Evolutionary conservation across 208 protist genomes (phyloP), one percentile per base, ranked within the genome.

Genomic region (Crithidia fasciculata): DNA sequence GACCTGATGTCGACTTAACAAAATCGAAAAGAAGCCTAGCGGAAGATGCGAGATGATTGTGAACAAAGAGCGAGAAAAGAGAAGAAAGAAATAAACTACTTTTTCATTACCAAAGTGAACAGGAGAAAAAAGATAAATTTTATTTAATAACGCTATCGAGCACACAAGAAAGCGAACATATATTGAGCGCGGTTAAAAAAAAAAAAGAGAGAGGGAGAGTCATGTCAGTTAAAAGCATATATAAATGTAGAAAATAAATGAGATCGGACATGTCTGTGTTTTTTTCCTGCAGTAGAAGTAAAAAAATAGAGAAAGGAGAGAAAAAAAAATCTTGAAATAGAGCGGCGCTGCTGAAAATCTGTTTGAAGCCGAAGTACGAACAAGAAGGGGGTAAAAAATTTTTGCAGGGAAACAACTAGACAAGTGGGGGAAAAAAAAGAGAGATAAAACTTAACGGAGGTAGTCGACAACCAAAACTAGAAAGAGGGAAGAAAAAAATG

Each of bases 311-410:
- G 37, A 53, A 50, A 47, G 58, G 28, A 45, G 39, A 67, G 61
- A 66, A 54, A 61, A 69, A 69, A 69, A 60, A 77, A 71, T 57
- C 44, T 52, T 55, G 67, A 61, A 43, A 37, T 12, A 56, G 49
- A 63, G 15, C 13, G 45, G 5, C 8, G 13, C 37, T 18, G 15
- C 39, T 37, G 8, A 44, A 18, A 28, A 8, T 41, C 0, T 18
- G 58, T 45, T 36, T 7, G 58, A 63, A 19, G 43, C 6, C 41
- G 37, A 15, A 43, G 28, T 28, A 28, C 28, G 28, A 36, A 50
- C 4, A 50, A 53, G 37, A 65, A 37, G 41, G 19, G 47, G 41
- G 37, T 37, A 56, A 36, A 28, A 39, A 19, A 63, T 50, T 3
- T 47, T 13, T 15, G 15, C 40, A 59, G 18, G 8, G 3, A 8